These are phyloP conservation scores for Blastobotrys buckinghamii DNA, from an alignment of 1,139 yeast genomes.

Conservation along the genomic window DNA sequence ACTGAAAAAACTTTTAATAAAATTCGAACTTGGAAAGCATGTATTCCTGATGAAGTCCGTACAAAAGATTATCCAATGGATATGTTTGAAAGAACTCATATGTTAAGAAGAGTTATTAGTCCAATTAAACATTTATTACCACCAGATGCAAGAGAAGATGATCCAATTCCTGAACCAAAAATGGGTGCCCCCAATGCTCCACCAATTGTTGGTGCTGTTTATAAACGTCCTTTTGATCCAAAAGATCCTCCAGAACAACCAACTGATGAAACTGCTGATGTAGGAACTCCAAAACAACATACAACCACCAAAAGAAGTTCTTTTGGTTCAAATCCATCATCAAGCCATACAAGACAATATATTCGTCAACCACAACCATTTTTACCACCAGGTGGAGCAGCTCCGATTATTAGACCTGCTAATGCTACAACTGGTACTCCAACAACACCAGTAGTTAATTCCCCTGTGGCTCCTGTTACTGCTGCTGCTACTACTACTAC, in stretches of 20 bases:
- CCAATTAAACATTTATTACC: slow-evolving; percentile 78
- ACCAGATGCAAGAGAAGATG: slow-evolving; percentile 61
- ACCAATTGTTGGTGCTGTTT: slow-evolving; percentile 88
- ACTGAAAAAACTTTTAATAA: slow-evolving; percentile 84
- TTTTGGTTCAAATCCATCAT: slow-evolving; percentile 8
- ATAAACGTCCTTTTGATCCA: slow-evolving; percentile 63
- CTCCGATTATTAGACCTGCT: not conserved
- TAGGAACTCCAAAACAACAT: slow-evolving; percentile 9
- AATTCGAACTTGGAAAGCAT: slow-evolving; percentile 97
- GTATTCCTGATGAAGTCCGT: slow-evolving; percentile 94
- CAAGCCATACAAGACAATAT: slow-evolving; percentile 7
- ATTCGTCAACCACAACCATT: slow-evolving; percentile 9
- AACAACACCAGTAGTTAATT: not conserved
- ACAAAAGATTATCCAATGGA: slow-evolving; percentile 76
- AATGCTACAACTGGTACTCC: not conserved
- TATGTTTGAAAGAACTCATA: slow-evolving; percentile 40
- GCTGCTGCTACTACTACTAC: not conserved
- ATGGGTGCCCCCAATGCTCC: slow-evolving; percentile 83
- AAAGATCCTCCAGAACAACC: slow-evolving; percentile 67
- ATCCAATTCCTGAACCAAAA: slow-evolving; percentile 77
- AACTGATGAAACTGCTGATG: slow-evolving; percentile 36
- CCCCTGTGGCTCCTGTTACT: too few species aligned
- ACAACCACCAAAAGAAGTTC: slow-evolving; percentile 9
- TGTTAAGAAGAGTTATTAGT: slow-evolving; percentile 64
- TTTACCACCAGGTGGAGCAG: slow-evolving; percentile 7